phyloP scores from a whole-genome alignment of 257 asterid genomes.

The Scutellaria galericulata region DNA sequence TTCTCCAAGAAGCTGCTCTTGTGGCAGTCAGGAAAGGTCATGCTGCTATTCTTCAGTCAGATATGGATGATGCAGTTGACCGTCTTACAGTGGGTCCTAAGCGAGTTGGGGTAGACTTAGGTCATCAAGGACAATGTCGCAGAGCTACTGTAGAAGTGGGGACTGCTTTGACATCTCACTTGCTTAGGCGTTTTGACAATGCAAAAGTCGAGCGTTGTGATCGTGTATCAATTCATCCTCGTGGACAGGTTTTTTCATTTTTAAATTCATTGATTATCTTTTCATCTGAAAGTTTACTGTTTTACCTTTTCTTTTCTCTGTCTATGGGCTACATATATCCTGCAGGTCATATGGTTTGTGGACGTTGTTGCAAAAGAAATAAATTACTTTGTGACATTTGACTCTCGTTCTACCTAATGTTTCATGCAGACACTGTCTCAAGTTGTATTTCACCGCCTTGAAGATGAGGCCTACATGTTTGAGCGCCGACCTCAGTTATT shows the following conservation, averaged over 20 bases:
- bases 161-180: constrained; percentile 83
- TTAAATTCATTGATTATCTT: constrained; percentile 15
- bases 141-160: constrained; percentile 93
- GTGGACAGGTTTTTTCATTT: constrained; percentile 74
- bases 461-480: constrained; percentile 78
- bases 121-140: constrained; percentile 92
- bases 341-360: no score
- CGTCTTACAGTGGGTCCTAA: constrained; percentile 97
- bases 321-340: not conserved
- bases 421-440: constrained; percentile 83
- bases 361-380: no score
- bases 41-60: constrained; percentile 70
- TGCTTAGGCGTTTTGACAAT: constrained; percentile 76
- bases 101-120: constrained; percentile 75
- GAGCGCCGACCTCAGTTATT: constrained; percentile 90
- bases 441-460: constrained; percentile 87
- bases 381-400: no score
- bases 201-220: constrained; percentile 88
- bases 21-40: constrained; percentile 96
- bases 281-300: constrained; percentile 18
- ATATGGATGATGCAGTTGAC: constrained; percentile 95
- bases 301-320: not conserved
- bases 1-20: constrained; percentile 98
- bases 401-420: constrained; percentile 10
- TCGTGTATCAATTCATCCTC: constrained; percentile 91